These are phyloP conservation scores for Cunninghamia lanceolata DNA, from an alignment of 75 land plant species.

Conservation along the genomic window DNA sequence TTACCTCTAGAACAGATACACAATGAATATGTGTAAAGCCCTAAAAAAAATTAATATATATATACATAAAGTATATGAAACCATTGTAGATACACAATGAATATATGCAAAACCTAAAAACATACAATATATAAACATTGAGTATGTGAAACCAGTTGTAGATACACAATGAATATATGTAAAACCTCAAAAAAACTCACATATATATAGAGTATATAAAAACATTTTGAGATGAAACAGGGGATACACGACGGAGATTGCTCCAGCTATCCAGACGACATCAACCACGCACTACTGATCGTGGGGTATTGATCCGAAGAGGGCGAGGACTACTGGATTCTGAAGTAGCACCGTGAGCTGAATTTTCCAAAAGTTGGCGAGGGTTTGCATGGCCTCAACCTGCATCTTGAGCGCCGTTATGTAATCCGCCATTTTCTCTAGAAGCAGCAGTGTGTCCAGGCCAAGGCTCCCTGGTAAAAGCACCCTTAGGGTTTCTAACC, in stretches of 20 bases:
- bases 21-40: too few species aligned
- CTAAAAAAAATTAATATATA: background rate
- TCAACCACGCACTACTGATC: slow-evolving; percentile 23
- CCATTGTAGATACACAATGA: too few species aligned
- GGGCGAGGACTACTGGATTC: slow-evolving; percentile 24
- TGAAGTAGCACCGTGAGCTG: background rate
- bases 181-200: background rate
- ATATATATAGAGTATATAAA: background rate
- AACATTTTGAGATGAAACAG: slow-evolving; percentile 16
- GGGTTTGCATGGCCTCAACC: background rate
- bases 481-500: background rate
- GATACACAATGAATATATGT: background rate
- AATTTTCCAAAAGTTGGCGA: background rate
- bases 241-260: slow-evolving; percentile 49
- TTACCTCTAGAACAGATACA: background rate
- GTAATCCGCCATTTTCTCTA: background rate
- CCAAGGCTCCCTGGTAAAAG: background rate
- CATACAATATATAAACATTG: too few species aligned
- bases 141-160: too few species aligned
- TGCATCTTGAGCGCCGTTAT: background rate
- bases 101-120: too few species aligned
- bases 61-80: too few species aligned
- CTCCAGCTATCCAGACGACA: slow-evolving; percentile 19
- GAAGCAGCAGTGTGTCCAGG: background rate
- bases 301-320: slow-evolving; percentile 18